Percentiles rank a stretch among this genome's conserved stretches.
Evolutionary conservation across 257 asterid species (phyloP).

Genomic region (Solanum medicagineum): DNA sequence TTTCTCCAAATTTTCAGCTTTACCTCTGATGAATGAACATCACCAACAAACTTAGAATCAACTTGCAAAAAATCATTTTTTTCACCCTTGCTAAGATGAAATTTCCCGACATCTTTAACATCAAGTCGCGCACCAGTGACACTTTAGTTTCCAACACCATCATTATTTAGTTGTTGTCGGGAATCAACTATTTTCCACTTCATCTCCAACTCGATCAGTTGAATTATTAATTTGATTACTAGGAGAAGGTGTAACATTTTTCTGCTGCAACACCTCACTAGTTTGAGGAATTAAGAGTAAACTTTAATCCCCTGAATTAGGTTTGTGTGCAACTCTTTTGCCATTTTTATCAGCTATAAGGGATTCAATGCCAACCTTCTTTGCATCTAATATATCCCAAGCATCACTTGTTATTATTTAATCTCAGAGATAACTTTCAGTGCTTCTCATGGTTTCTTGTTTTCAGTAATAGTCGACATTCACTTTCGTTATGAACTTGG

Average conservation of each 20-base stretch:
- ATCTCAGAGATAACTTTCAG: not conserved
- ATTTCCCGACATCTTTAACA: not conserved
- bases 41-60: not conserved
- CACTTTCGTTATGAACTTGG: not conserved
- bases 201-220: too few species aligned
- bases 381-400: not conserved
- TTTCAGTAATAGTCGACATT: not conserved
- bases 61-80: not conserved
- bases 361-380: too few species aligned
- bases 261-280: not conserved
- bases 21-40: not conserved
- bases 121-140: not conserved
- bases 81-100: not conserved
- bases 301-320: not conserved
- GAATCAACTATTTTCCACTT: not conserved
- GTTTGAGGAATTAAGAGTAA: not conserved
- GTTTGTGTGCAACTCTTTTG: not conserved
- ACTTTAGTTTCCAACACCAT: not conserved
- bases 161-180: not conserved
- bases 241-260: not conserved
- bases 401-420: not conserved
- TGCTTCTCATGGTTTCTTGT: not conserved
- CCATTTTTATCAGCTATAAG: too few species aligned
- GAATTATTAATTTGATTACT: too few species aligned
- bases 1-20: too few species aligned